A percentile compares a stretch with the other conserved stretches of the same genome.
These are phyloP conservation scores for Trichoderma atroviride DNA, from an alignment of 2,329 filamentous ascomycete genomes.

Conservation along the genomic window DNA sequence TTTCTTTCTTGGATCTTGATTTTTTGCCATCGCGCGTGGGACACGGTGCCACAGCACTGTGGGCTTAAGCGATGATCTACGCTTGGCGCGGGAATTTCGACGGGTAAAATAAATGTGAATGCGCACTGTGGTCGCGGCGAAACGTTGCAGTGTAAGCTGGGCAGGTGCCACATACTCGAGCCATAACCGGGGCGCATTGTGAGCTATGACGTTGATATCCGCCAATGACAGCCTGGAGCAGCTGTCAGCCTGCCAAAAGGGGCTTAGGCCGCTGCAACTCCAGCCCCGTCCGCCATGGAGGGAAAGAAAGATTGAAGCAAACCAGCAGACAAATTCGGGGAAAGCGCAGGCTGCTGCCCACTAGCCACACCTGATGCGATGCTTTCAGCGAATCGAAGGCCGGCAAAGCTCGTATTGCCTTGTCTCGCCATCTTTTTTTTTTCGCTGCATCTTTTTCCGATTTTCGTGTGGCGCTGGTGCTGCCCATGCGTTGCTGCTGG, in stretches of 20 bases:
- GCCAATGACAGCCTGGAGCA: neutral
- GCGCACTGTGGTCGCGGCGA: conserved; percentile 13
- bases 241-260: conserved; percentile 15
- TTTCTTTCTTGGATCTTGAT: neutral
- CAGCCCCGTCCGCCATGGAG: conserved; percentile 11
- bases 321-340: neutral
- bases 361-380: conserved; percentile 19
- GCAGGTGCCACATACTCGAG: no score
- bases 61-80: neutral
- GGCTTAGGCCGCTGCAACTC: neutral
- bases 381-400: conserved; percentile 9
- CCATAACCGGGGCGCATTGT: neutral
- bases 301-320: neutral
- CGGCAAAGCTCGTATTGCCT: conserved; percentile 20
- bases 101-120: neutral
- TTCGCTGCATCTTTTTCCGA: neutral
- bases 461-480: conserved; percentile 10
- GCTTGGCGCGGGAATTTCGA: neutral
- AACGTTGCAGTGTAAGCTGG: conserved; percentile 16
- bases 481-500: conserved; percentile 7
- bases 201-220: conserved; percentile 10
- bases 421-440: neutral
- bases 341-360: neutral
- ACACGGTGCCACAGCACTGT: conserved; percentile 11
- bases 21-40: conserved; percentile 1